A percentile compares a stretch with the other conserved stretches of the same genome.
Evolutionary conservation across 202 grass and related monocot species (phyloP).

Genomic region (Panicum virgatum): DNA sequence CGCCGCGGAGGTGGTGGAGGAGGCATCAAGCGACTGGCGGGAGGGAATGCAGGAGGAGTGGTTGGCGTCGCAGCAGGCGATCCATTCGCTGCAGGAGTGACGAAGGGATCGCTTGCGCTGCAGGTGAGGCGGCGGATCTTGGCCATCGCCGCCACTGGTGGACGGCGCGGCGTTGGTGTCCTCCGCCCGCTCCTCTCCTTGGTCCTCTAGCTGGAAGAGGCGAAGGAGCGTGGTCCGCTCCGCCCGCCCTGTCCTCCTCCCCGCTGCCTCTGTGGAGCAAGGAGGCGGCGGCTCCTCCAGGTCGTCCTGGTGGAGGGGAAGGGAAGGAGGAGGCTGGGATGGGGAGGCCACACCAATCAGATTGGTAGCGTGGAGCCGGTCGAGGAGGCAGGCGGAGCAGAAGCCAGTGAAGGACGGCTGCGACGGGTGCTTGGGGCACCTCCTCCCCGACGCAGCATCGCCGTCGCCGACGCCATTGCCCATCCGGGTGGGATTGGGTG

Average conservation of each 20-base stretch:
- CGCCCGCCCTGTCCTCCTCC: background rate
- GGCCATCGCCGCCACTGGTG: background rate
- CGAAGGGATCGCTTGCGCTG: conserved; percentile 58
- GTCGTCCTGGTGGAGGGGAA: background rate
- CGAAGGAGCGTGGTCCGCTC: conserved; percentile 52
- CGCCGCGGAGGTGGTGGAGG: background rate
- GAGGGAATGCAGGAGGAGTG: conserved; percentile 54
- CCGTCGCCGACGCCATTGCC: conserved; percentile 26
- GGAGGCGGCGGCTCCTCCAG: conserved; percentile 8
- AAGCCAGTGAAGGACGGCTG: conserved; percentile 67
- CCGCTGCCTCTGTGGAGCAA: background rate
- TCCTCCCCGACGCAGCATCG: conserved; percentile 29
- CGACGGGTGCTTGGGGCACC: conserved; percentile 58
- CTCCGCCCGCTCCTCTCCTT: background rate
- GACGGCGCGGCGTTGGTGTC: background rate
- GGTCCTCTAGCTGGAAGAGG: conserved; percentile 71
- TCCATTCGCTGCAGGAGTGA: conserved; percentile 67
- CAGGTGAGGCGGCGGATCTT: conserved; percentile 27
- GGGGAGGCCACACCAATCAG: conserved; percentile 26
- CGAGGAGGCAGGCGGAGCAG: conserved; percentile 73
- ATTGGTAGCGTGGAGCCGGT: conserved; percentile 58
- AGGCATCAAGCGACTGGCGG: conserved; percentile 62
- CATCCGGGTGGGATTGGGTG: conserved; percentile 8
- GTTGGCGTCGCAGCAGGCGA: conserved; percentile 50
- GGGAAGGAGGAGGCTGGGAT: background rate